Percentiles rank a stretch among this genome's conserved stretches.
Evolutionary conservation across 305 asterid genomes (phyloP).

Genomic region (Petunia hybrid): DNA sequence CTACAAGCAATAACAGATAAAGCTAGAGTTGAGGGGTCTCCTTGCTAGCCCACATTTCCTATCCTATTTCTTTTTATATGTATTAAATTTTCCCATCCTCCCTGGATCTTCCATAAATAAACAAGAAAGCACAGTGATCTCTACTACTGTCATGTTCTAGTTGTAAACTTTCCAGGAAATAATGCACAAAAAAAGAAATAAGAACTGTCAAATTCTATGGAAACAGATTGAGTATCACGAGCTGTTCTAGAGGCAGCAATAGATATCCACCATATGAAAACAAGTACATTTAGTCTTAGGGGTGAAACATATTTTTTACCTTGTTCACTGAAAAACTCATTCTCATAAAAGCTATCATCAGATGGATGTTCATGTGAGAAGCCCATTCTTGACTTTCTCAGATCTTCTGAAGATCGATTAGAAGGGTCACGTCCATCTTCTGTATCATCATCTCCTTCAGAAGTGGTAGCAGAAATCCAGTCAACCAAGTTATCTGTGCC

Average conservation of each 20-base stretch:
- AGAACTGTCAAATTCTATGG: background rate
- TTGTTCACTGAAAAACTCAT: constrained; percentile 72
- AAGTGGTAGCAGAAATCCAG: constrained; percentile 82
- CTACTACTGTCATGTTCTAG: background rate
- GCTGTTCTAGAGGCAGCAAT: constrained; percentile 24
- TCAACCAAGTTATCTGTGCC: constrained; percentile 82
- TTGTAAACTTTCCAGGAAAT: background rate
- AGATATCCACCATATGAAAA: constrained; percentile 21
- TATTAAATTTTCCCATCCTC: background rate
- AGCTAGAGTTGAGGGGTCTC: background rate
- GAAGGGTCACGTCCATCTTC: constrained; percentile 84
- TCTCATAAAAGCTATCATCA: constrained; percentile 76
- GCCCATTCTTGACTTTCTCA: constrained; percentile 88
- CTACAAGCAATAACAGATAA: constrained; percentile 6
- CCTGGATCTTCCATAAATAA: background rate
- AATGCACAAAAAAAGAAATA: background rate
- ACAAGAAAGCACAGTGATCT: constrained; percentile 9
- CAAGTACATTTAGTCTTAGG: background rate
- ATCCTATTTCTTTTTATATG: background rate
- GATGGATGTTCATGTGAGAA: constrained; percentile 72
- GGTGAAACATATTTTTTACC: constrained; percentile 47
- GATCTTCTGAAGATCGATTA: constrained; percentile 75
- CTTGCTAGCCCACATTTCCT: constrained; percentile 4
- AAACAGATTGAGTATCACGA: constrained; percentile 21
- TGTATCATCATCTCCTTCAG: constrained; percentile 78